Percentiles rank a stretch among this genome's conserved stretches.
These are phyloP conservation scores for Paramecium octaurelia DNA, from an alignment of 73 alveolate species.

Conservation along the genomic window DNA sequence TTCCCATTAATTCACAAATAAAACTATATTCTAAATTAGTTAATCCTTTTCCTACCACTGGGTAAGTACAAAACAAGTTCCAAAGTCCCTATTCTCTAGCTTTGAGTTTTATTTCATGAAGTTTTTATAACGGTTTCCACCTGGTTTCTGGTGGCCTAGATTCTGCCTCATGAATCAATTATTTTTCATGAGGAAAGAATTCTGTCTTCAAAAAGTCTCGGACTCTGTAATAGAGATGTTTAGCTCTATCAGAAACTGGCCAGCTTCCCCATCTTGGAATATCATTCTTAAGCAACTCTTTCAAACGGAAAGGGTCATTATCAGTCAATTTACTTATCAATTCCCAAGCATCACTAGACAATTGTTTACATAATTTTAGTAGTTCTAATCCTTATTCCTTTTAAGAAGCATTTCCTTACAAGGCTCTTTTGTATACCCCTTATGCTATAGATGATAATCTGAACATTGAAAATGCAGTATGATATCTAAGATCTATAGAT, in stretches of 20 bases:
- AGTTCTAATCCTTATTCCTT: neutral
- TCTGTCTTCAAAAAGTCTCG: neutral
- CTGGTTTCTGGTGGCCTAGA: conserved; percentile 21
- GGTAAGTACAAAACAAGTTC: conserved; percentile 55
- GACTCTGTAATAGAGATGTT: conserved; percentile 14
- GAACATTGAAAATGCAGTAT: conserved; percentile 53
- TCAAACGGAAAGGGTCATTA: neutral
- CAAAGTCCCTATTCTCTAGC: conserved; percentile 52
- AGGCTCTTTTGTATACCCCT: conserved; percentile 61
- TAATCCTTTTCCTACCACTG: conserved; percentile 50
- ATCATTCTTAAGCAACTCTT: neutral
- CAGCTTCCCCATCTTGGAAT: conserved; percentile 34
- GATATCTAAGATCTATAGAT: neutral
- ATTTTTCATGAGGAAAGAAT: neutral
- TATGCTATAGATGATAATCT: conserved; percentile 58
- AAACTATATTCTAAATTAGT: conserved; percentile 63
- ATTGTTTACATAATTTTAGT: neutral
- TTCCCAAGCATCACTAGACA: conserved; percentile 27
- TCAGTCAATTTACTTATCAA: neutral
- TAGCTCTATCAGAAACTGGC: conserved; percentile 47
- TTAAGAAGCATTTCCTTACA: conserved; percentile 41
- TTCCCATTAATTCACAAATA: conserved; percentile 64
- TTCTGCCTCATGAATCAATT: conserved; percentile 33
- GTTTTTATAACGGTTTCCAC: conserved; percentile 7
- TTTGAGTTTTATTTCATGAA: neutral